Base-by-base conservation (phyloP, 768 basidiomycete genomes). In the Collybia nuda region DNA sequence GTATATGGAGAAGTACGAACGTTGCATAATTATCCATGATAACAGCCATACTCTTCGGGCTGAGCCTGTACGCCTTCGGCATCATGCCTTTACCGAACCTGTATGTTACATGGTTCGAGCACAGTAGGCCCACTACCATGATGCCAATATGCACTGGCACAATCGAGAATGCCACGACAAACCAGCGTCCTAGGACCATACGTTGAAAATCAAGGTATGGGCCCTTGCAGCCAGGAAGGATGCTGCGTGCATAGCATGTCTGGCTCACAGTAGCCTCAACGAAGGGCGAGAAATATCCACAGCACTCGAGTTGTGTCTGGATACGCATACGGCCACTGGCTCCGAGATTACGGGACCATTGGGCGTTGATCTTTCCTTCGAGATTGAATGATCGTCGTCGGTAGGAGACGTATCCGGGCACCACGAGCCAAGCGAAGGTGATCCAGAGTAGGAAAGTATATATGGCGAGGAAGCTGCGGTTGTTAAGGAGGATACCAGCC, bases 1-100 rank as follows among this genome's bases (percentile, higher is more conserved):
- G n/a, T 15, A 39, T 19, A 29, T 9, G 40, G 3, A 46, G 21
- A 29, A 35, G 8, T 28, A 71, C 76, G 26, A 48, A 89, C 88
- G 74, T 83, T 8, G 88, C 87, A 62, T 90, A 92, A 50, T 82
- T 83, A 50, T 93, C 90, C 86, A 92, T 85, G 62, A 93, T 88
- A 21, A 86, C 78, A 0, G 82, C 87, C 82, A 92, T 88, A 43
- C 78, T 82, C 50, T 71, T 78, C 71, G 80, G 67, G 62, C 84
- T 82, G 29, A 93, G 72, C 37, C 88, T 73, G 63, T 93, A 93
- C 24, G 84, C 80, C 73, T 88, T 85, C 21, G 90, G 91, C 79
- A 88, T 90, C 82, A 92, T 84, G 40, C 91, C 90, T 72, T 93
- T 93, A 0, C 90, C 89, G 64, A 93, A 92, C 29, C 90, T 73